Evolutionary conservation across 208 protist genomes (phyloP).

Genomic region (Trypanosoma avium): DNA sequence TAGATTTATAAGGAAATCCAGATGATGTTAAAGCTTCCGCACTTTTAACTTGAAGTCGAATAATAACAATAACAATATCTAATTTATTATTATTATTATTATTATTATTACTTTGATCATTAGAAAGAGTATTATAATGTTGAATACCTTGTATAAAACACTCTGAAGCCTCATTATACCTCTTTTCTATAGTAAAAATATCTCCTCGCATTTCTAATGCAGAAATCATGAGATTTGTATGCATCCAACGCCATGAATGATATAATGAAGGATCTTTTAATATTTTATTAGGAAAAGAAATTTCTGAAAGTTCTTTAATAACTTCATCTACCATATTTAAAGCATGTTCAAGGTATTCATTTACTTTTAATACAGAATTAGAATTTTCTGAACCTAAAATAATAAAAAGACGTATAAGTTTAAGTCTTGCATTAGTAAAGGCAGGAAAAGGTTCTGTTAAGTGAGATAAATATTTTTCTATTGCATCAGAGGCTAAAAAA

Average conservation of each 20-base stretch:
- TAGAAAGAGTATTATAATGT: neutral
- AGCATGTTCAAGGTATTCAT: neutral
- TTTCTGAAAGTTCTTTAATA: neutral
- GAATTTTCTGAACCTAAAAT: neutral
- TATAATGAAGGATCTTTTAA: neutral
- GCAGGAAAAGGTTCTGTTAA: neutral
- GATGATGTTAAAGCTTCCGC: neutral
- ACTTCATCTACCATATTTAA: neutral
- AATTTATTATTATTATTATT: neutral
- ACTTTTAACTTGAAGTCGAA: neutral
- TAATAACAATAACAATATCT: neutral
- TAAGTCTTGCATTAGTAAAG: neutral
- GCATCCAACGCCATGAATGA: neutral
- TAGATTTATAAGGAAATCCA: neutral
- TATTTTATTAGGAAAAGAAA: neutral
- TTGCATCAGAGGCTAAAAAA: neutral
- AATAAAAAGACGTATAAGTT: neutral
- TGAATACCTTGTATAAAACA: neutral
- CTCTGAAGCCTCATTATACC: neutral
- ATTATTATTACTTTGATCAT: neutral
- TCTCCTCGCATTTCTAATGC: neutral
- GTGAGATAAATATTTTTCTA: neutral
- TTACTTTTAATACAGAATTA: neutral
- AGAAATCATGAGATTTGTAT: neutral
- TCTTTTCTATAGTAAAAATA: neutral